phyloP scores from a whole-genome alignment of 2,329 filamentous ascomycete genomes.

The Fusarium penzigii region DNA sequence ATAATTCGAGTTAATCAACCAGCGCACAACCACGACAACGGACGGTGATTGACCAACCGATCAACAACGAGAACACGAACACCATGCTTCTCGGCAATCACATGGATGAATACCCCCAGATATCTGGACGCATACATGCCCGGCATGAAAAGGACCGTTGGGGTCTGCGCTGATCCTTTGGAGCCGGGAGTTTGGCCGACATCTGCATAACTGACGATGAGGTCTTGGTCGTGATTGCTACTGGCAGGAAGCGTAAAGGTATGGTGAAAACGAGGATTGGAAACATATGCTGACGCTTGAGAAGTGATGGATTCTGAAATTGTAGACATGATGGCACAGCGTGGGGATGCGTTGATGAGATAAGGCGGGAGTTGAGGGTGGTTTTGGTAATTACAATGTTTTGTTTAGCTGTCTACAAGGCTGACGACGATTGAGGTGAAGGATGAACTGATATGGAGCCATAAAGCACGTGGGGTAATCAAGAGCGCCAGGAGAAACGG shows the following conservation, averaged over 20 bases:
- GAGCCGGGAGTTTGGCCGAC: constrained; percentile 16
- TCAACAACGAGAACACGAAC: constrained; percentile 37
- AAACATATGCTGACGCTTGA: constrained; percentile 11
- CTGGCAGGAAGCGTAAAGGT: constrained; percentile 28
- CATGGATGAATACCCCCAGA: constrained; percentile 34
- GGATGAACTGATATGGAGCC: too few relatives aligned
- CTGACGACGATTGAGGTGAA: too few relatives aligned
- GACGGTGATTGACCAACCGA: constrained; percentile 23
- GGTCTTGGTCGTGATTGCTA: constrained; percentile 11
- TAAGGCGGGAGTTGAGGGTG: too few relatives aligned
- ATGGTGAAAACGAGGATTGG: constrained; percentile 28
- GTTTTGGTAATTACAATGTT: too few relatives aligned
- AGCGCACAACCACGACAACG: constrained; percentile 13
- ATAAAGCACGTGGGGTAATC: too few relatives aligned
- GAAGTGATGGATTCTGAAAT: not conserved
- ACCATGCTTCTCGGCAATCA: constrained; percentile 30
- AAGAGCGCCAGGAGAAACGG: too few relatives aligned
- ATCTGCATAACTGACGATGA: constrained; percentile 32
- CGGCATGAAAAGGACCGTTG: constrained; percentile 32
- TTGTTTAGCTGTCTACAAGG: too few relatives aligned
- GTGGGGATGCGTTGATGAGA: too few relatives aligned
- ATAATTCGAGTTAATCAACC: constrained; percentile 22
- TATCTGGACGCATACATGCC: constrained; percentile 30
- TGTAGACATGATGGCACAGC: too few relatives aligned
- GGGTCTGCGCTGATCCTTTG: constrained; percentile 6